phyloP scores from a whole-genome alignment of 305 asterid genomes.

The Vinca major region DNA sequence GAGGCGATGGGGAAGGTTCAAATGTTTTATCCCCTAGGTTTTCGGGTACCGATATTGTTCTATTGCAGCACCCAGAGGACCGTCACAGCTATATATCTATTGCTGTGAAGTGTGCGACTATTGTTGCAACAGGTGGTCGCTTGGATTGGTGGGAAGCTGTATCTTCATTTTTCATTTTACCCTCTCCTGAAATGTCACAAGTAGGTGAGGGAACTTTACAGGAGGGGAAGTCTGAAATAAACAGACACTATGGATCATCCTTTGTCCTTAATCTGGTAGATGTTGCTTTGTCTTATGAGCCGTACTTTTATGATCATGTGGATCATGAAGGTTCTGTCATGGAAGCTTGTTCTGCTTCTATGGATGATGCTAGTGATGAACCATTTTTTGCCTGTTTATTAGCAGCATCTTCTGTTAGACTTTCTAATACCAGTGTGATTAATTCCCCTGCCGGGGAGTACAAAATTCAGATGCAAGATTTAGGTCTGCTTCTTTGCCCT shows the following conservation, averaged over 20 bases:
- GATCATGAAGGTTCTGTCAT: slow-evolving; percentile 24
- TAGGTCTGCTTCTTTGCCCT: slow-evolving; percentile 71
- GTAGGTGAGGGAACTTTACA: slow-evolving; percentile 31
- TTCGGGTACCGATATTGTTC: slow-evolving; percentile 67
- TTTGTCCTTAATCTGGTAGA: slow-evolving; percentile 81
- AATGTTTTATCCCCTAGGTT: slow-evolving; percentile 60
- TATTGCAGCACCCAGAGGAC: slow-evolving; percentile 56
- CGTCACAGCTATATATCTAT: slow-evolving; percentile 46
- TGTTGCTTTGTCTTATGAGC: slow-evolving; percentile 83
- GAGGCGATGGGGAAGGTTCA: slow-evolving; percentile 94
- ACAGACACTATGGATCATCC: slow-evolving; percentile 43
- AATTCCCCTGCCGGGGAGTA: slow-evolving; percentile 42
- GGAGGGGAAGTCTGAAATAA: slow-evolving; percentile 22
- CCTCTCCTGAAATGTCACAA: slow-evolving; percentile 47
- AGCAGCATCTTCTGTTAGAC: slow-evolving; percentile 77
- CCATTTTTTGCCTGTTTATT: slow-evolving; percentile 60
- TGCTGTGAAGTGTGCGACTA: slow-evolving; percentile 61
- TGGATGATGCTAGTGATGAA: slow-evolving; percentile 31
- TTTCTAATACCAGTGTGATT: slow-evolving; percentile 42
- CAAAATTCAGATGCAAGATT: slow-evolving; percentile 61
- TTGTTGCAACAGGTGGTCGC: slow-evolving; percentile 88
- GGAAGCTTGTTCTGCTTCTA: slow-evolving; percentile 24
- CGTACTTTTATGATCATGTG: slow-evolving; percentile 32
- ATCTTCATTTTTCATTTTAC: slow-evolving; percentile 48
- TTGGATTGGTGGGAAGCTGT: slow-evolving; percentile 80